Evolutionary conservation across 257 asterid genomes (phyloP).

Genomic region (Solanum boliviense): DNA sequence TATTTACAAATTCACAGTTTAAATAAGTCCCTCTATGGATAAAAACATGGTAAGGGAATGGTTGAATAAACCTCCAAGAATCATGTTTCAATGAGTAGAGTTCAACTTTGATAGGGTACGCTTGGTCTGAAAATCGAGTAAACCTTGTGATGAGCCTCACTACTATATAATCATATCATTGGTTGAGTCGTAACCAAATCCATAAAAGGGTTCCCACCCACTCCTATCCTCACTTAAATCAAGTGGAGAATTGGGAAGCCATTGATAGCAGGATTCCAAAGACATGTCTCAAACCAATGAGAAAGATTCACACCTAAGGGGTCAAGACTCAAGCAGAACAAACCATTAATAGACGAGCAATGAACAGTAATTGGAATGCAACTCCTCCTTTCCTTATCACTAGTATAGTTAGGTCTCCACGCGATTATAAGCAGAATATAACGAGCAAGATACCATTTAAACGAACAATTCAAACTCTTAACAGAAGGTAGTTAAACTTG

Average conservation of each 20-base stretch:
- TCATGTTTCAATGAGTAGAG: neutral
- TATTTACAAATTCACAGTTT: neutral
- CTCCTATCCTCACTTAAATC: too few relatives aligned
- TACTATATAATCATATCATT: neutral
- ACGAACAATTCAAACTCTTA: too few relatives aligned
- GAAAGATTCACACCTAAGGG: too few relatives aligned
- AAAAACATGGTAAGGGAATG: neutral
- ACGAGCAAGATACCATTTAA: neutral
- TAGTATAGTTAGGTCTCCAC: neutral
- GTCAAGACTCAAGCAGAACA: neutral
- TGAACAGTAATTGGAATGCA: too few relatives aligned
- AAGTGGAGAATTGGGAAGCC: neutral
- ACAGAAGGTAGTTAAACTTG: too few relatives aligned
- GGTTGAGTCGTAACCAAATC: neutral
- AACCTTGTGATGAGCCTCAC: neutral
- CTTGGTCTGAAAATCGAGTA: too few relatives aligned
- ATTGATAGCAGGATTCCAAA: neutral
- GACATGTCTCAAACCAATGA: neutral
- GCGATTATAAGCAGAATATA: neutral
- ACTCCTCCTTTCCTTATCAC: too few relatives aligned
- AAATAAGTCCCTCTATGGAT: rapidly evolving
- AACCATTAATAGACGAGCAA: neutral
- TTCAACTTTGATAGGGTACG: neutral
- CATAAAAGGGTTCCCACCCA: neutral
- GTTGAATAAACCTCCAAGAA: neutral